phyloP scores from a whole-genome alignment of 2,329 filamentous ascomycete genomes.

The Trichoderma atroviride region DNA sequence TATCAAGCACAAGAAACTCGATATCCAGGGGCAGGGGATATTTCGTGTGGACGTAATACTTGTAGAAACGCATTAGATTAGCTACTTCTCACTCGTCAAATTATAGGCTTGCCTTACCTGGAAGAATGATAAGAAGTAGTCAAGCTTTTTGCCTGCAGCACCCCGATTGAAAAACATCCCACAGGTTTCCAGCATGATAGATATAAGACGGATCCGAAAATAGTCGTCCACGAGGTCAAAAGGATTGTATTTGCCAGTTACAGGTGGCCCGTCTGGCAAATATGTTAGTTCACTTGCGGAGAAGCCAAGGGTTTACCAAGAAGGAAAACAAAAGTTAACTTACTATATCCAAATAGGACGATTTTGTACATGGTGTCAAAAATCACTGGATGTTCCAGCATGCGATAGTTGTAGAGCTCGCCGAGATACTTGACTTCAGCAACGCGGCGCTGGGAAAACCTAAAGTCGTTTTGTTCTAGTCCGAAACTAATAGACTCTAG shows the following conservation, averaged over 20 bases:
- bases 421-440: conserved; percentile 96
- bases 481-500: conserved; percentile 86
- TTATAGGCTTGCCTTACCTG: conserved; percentile 57
- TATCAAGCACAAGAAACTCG: conserved; percentile 94
- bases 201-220: conserved; percentile 89
- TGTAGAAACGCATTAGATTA: conserved; percentile 4
- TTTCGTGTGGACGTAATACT: conserved; percentile 94
- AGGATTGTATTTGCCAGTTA: conserved; percentile 73
- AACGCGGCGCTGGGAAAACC: conserved; percentile 91
- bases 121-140: conserved; percentile 96
- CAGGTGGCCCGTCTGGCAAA: conserved; percentile 69
- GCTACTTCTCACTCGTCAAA: background rate
- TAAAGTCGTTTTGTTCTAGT: conserved; percentile 94
- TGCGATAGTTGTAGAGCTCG: conserved; percentile 95
- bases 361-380: conserved; percentile 96
- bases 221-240: conserved; percentile 92
- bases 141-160: conserved; percentile 91
- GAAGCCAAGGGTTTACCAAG: background rate
- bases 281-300: conserved; percentile 27
- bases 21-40: conserved; percentile 92
- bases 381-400: conserved; percentile 92
- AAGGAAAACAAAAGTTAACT: conserved; percentile 33
- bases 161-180: conserved; percentile 96
- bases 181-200: conserved; percentile 89
- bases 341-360: conserved; percentile 85